Percentiles rank a stretch among this genome's conserved stretches.
Conservation (phyloP, 176 grass and related monocot genomes). For the Echinochloa phyllopogon region DNA sequence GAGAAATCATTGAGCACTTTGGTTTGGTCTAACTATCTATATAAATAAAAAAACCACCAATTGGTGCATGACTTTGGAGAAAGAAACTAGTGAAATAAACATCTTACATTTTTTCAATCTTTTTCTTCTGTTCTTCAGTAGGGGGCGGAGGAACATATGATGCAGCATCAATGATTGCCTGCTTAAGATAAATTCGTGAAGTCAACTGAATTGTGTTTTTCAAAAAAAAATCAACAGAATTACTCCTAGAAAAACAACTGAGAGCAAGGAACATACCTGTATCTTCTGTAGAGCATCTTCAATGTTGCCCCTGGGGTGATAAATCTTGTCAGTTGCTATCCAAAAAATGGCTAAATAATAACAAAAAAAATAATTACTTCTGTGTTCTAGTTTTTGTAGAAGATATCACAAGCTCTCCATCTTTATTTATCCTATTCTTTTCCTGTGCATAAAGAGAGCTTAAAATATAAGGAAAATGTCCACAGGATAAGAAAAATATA, state of each 20-base stretch:
- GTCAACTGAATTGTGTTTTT: not conserved
- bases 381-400: constrained; percentile 98
- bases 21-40: not conserved
- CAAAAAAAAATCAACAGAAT: not conserved
- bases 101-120: constrained; percentile 91
- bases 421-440: constrained; percentile 96
- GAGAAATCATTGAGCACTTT: not conserved
- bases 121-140: constrained; percentile 94
- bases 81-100: constrained; percentile 19
- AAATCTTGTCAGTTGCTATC: constrained; percentile 31
- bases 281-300: constrained; percentile 94
- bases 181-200: constrained; percentile 28
- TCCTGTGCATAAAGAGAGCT: constrained; percentile 54
- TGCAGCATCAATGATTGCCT: constrained; percentile 94
- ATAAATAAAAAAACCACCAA: constrained; percentile 4
- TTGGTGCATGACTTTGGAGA: constrained; percentile 16
- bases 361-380: constrained; percentile 61
- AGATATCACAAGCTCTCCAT: constrained; percentile 91
- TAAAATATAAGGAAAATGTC: constrained; percentile 30
- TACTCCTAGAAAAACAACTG: constrained; percentile 25
- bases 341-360: constrained; percentile 23
- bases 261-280: constrained; percentile 59
- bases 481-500: not conserved
- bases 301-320: constrained; percentile 81
- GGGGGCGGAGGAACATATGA: constrained; percentile 95